Evolutionary conservation across 352 stramenopile genomes (phyloP).

Genomic region (Aphanomyces cochlioides): DNA sequence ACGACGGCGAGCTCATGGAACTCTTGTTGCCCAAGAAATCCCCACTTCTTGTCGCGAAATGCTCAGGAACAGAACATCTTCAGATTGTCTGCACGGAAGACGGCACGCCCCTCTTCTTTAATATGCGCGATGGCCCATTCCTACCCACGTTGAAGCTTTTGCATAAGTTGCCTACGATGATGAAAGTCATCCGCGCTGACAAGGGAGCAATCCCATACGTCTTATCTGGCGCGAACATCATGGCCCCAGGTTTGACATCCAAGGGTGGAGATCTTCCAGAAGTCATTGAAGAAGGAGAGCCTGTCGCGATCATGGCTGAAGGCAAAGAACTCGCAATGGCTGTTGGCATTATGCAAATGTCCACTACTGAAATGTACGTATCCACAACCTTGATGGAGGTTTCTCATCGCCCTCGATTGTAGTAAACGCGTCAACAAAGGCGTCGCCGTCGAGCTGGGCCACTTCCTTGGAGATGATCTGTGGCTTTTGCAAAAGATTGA

Average conservation of each 20-base stretch:
- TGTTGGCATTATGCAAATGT: slow-evolving; percentile 96
- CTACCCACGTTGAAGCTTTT: slow-evolving; percentile 95
- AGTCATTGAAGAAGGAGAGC: slow-evolving; percentile 72
- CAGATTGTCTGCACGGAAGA: slow-evolving; percentile 86
- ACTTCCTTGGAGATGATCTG: slow-evolving; percentile 97
- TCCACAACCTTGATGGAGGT: slow-evolving; percentile 17
- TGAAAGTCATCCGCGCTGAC: slow-evolving; percentile 93
- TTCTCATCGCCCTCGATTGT: slow-evolving; percentile 6
- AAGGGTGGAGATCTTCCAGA: slow-evolving; percentile 90
- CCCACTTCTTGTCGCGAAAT: slow-evolving; percentile 89
- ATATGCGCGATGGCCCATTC: slow-evolving; percentile 95
- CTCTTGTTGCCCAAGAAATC: slow-evolving; percentile 93
- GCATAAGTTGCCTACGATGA: slow-evolving; percentile 92
- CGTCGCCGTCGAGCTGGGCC: slow-evolving; percentile 94
- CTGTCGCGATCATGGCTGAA: slow-evolving; percentile 96
- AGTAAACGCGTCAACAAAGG: slow-evolving; percentile 95
- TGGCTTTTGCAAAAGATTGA: slow-evolving; percentile 86
- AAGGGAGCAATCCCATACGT: slow-evolving; percentile 98
- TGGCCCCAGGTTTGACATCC: slow-evolving; percentile 97
- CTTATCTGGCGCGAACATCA: slow-evolving; percentile 97
- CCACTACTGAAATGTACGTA: slow-evolving; percentile 93
- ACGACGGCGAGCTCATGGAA: slow-evolving; percentile 84
- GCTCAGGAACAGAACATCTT: slow-evolving; percentile 78
- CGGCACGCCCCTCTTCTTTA: slow-evolving; percentile 93
- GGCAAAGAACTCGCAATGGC: slow-evolving; percentile 96